Conservation (phyloP, 441 rosid genomes). For the Croton setiger region DNA sequence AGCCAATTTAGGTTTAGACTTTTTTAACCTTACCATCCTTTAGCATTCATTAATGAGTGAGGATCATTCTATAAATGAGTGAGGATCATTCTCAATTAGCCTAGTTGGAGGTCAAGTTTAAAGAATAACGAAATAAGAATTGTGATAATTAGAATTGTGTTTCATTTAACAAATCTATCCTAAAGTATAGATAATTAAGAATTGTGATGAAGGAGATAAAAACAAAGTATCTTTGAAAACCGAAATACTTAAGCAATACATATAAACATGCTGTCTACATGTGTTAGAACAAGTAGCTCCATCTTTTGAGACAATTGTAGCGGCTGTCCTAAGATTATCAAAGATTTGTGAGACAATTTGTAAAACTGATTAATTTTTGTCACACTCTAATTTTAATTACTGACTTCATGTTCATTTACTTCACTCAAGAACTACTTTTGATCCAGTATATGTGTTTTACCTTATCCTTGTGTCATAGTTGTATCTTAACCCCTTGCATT, state of each 20-base stretch:
- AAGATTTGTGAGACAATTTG: not conserved
- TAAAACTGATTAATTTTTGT: not conserved
- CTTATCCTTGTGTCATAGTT: not conserved
- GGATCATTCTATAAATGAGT: not conserved
- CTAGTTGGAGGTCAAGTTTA: not conserved
- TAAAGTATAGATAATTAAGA: not conserved
- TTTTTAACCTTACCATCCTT: not conserved
- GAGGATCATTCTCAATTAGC: not conserved
- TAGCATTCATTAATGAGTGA: not conserved
- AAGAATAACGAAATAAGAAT: not conserved
- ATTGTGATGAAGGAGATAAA: no score
- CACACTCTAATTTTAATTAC: not conserved
- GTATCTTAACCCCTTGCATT: slow-evolving; percentile 1
- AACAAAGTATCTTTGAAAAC: not conserved
- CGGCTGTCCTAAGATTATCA: not conserved
- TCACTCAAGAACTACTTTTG: not conserved
- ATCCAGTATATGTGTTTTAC: not conserved
- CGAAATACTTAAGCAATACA: not conserved
- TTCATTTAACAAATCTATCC: not conserved
- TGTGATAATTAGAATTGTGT: no score
- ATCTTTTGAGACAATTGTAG: not conserved
- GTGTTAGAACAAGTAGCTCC: not conserved
- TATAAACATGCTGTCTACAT: not conserved
- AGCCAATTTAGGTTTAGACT: not conserved
- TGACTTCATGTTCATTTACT: not conserved